A percentile compares a stretch with the other conserved stretches of the same genome.
phyloP scores from a whole-genome alignment of 2,329 filamentous ascomycete species.

The Beauveria pseudobassiana region DNA sequence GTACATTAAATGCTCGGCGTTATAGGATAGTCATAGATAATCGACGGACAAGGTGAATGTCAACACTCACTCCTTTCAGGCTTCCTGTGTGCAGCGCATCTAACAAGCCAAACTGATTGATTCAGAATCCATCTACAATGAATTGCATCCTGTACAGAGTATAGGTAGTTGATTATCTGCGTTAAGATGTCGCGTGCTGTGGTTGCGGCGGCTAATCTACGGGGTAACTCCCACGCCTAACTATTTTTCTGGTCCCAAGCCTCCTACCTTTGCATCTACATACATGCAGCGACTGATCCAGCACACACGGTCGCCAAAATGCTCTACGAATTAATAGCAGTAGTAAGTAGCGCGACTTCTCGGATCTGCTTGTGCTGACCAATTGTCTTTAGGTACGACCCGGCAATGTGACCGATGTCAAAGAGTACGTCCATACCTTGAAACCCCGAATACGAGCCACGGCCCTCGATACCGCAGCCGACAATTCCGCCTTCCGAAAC shows the following conservation, averaged over 20 bases:
- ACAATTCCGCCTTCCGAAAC: not conserved
- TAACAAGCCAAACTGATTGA: not conserved
- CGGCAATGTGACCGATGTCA: constrained; percentile 82
- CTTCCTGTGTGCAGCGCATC: not conserved
- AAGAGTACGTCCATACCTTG: constrained; percentile 62
- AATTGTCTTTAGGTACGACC: constrained; percentile 66
- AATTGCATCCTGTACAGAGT: not conserved
- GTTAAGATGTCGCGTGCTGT: not conserved
- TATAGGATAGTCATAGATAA: constrained; percentile 24
- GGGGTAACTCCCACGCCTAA: constrained; percentile 13
- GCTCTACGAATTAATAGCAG: constrained; percentile 96
- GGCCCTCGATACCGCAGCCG: not conserved
- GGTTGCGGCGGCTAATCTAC: constrained; percentile 23
- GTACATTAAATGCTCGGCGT: constrained; percentile 27
- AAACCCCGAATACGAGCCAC: too few relatives aligned
- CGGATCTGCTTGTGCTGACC: not conserved
- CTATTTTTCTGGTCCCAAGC: constrained; percentile 12
- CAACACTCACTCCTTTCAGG: not conserved
- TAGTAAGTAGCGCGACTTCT: constrained; percentile 53
- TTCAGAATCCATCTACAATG: not conserved
- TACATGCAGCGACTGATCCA: constrained; percentile 1
- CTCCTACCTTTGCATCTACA: not conserved
- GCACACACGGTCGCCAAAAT: constrained; percentile 46
- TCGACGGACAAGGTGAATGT: not conserved
- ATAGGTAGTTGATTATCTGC: not conserved